Evolutionary conservation across 2,329 filamentous ascomycete species (phyloP).

Genomic region (Talaromyces sp.): DNA sequence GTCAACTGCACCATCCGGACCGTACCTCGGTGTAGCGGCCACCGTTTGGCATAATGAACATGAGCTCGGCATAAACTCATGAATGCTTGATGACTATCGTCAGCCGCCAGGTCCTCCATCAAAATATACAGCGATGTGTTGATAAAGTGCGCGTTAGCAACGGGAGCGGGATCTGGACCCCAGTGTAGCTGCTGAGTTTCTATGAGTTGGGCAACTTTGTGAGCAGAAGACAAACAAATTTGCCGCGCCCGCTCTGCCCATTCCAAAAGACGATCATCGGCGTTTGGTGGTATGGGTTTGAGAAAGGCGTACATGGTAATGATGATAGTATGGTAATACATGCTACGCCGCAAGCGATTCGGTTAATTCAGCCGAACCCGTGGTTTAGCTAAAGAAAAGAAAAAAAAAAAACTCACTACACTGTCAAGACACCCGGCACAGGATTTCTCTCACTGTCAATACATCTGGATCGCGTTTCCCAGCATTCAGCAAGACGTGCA

Average conservation of each 20-base stretch:
- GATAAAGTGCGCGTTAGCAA: conserved; percentile 27
- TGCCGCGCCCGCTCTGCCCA: conserved; percentile 18
- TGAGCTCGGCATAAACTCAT: conserved; percentile 27
- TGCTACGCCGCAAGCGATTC: conserved; percentile 13
- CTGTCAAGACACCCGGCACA: conserved; percentile 26
- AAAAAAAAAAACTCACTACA: conserved; percentile 26
- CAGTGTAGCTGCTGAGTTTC: conserved; percentile 27
- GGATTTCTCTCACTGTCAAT: conserved; percentile 21
- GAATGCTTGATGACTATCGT: conserved; percentile 26
- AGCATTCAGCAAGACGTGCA: conserved; percentile 25
- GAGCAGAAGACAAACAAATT: conserved; percentile 23
- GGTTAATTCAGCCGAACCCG: neutral
- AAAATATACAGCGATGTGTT: conserved; percentile 27
- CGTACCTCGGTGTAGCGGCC: conserved; percentile 26
- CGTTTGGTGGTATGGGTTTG: conserved; percentile 14
- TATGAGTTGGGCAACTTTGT: conserved; percentile 24
- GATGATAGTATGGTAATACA: conserved; percentile 28
- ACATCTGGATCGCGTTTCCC: conserved; percentile 26
- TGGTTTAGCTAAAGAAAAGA: neutral
- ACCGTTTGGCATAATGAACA: conserved; percentile 26
- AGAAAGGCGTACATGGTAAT: conserved; percentile 30
- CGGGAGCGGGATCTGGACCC: conserved; percentile 29
- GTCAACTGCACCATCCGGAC: conserved; percentile 29
- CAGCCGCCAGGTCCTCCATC: conserved; percentile 25
- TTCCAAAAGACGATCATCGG: conserved; percentile 7